Conservation (phyloP, 345 rosid species). For the Triadica sebifera region DNA sequence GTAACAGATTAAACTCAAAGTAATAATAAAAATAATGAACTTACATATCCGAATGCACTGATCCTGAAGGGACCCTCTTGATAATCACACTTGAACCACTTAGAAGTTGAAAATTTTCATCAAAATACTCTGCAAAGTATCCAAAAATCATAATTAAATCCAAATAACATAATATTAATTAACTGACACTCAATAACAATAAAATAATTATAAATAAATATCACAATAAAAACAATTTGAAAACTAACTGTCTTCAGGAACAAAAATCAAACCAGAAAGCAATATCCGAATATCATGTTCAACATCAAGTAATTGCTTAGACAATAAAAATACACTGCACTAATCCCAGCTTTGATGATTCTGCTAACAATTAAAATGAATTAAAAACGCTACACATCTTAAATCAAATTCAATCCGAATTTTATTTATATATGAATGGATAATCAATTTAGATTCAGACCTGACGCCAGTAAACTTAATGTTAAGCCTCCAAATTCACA, state of each 20-base stretch:
- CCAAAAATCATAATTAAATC: not conserved
- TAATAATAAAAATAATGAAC: not conserved
- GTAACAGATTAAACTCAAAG: not conserved
- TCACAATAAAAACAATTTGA: not conserved
- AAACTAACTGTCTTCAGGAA: not conserved
- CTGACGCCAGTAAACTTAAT: not conserved
- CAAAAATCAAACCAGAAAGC: no score
- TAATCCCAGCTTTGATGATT: not conserved
- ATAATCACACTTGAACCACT: slow-evolving; percentile 46
- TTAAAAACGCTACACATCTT: not conserved
- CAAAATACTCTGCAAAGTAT: slow-evolving; percentile 33
- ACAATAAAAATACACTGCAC: not conserved
- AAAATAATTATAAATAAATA: not conserved
- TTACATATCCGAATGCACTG: slow-evolving; percentile 25
- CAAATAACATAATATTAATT: not conserved
- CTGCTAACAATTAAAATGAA: not conserved
- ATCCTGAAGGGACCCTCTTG: slow-evolving; percentile 50
- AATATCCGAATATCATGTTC: no score
- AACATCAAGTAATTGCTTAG: no score
- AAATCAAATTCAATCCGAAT: not conserved
- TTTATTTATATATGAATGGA: not conserved
- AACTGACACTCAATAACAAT: no score
- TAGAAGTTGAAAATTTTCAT: slow-evolving; percentile 37
- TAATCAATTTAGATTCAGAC: not conserved
- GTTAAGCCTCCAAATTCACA: not conserved